Percentiles rank a stretch among this genome's conserved stretches.
These are phyloP conservation scores for Aurantiochytrium sp. DNA, from an alignment of 108 stramenopile genomes.

Conservation along the genomic window DNA sequence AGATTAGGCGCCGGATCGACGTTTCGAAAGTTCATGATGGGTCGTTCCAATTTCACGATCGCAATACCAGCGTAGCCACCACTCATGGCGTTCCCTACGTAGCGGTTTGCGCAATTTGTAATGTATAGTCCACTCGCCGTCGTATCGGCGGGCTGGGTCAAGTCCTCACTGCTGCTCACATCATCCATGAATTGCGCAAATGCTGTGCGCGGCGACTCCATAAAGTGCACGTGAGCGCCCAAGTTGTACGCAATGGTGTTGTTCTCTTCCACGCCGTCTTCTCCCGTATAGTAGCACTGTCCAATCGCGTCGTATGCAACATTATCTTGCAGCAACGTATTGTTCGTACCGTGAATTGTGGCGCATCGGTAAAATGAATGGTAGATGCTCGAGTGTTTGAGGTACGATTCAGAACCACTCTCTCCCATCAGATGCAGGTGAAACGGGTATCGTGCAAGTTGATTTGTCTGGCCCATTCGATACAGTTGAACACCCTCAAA, in stretches of 20 bases:
- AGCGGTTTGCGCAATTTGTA: too few species aligned
- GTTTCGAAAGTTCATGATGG: too few species aligned
- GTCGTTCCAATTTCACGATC: too few species aligned
- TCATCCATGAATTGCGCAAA: too few species aligned
- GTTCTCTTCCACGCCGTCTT: constrained; percentile 52
- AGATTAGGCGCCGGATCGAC: too few species aligned
- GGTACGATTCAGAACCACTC: constrained; percentile 33
- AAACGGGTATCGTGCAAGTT: constrained; percentile 47
- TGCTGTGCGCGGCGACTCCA: not conserved
- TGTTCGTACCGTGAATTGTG: constrained; percentile 43
- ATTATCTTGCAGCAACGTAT: constrained; percentile 28
- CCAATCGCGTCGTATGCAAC: constrained; percentile 51
- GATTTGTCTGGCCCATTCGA: constrained; percentile 56
- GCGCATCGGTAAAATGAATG: constrained; percentile 47
- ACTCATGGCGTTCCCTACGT: too few species aligned
- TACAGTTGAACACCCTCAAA: constrained; percentile 45
- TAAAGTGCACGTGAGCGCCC: constrained; percentile 45
- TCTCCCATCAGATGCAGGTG: constrained; percentile 47
- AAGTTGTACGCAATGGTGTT: constrained; percentile 47
- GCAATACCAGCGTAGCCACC: too few species aligned
- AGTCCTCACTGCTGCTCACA: too few species aligned
- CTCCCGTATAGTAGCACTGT: constrained; percentile 44
- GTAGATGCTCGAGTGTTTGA: constrained; percentile 39
- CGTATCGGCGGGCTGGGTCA: too few species aligned
- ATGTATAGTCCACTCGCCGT: too few species aligned